phyloP scores from a whole-genome alignment of 805 yeast genomes.

The Pichia kluyveri region DNA sequence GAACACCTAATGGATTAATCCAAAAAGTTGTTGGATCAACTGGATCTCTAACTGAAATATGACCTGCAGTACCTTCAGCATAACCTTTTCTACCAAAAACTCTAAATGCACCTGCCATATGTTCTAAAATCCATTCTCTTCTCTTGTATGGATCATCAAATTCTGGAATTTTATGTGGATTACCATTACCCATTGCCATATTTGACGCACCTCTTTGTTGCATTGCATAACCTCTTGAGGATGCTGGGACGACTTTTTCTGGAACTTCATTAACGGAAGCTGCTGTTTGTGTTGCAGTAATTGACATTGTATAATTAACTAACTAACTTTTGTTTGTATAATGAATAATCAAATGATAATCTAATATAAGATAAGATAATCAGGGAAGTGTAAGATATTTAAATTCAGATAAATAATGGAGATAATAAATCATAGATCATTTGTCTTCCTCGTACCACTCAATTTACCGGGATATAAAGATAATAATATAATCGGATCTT shows the following conservation, averaged over 20 bases:
- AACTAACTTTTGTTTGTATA: too few species aligned
- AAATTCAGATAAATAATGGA: too few species aligned
- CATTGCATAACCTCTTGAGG: constrained; percentile 34
- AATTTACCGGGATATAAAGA: too few species aligned
- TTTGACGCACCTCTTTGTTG: constrained; percentile 48
- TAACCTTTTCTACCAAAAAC: constrained; percentile 70
- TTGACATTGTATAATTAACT: neutral
- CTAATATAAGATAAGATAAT: too few species aligned
- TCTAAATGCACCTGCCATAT: constrained; percentile 80
- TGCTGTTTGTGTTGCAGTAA: neutral
- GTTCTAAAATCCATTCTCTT: constrained; percentile 50
- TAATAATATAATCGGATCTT: too few species aligned
- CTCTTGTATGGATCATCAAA: constrained; percentile 40
- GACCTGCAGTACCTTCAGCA: constrained; percentile 83
- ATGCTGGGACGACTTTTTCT: constrained; percentile 19
- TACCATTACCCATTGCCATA: constrained; percentile 44
- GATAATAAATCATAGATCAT: too few species aligned
- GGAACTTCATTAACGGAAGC: constrained; percentile 13
- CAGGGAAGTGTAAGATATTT: too few species aligned
- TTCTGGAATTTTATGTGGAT: constrained; percentile 41
- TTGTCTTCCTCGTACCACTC: too few species aligned
- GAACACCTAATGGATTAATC: constrained; percentile 80
- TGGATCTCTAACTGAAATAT: constrained; percentile 78
- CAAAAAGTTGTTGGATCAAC: constrained; percentile 71
- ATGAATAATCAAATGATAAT: too few species aligned